Conservation (phyloP, 306 rosid species). For the Dicorynia guianensis region DNA sequence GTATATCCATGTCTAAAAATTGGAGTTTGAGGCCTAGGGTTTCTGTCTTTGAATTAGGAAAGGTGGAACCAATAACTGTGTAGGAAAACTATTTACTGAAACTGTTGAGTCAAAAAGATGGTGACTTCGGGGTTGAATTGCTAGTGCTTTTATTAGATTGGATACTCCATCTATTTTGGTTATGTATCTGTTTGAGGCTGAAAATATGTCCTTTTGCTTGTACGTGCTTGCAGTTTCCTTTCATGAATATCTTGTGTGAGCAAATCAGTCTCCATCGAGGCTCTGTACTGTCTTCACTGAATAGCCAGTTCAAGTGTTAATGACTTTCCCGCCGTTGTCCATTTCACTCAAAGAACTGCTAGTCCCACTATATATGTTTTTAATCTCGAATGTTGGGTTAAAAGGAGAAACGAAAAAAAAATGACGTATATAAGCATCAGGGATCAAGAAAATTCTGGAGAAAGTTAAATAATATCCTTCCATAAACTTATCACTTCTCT, state of each 20-base stretch:
- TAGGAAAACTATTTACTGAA: not conserved
- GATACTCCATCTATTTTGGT: not conserved
- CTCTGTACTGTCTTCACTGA: not conserved
- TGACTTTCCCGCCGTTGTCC: too few relatives aligned
- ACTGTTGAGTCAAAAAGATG: not conserved
- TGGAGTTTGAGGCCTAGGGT: constrained; percentile 37
- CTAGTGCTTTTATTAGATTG: too few relatives aligned
- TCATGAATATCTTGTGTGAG: not conserved
- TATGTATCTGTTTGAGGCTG: not conserved
- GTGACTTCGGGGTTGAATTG: not conserved
- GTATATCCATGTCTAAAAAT: not conserved
- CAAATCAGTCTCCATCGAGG: not conserved
- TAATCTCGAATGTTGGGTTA: too few relatives aligned
- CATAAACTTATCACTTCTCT: not conserved
- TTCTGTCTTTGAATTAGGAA: not conserved
- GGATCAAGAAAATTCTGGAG: not conserved
- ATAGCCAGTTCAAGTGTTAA: not conserved
- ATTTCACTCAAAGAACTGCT: too few relatives aligned
- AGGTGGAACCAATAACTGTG: not conserved
- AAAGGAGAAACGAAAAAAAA: too few relatives aligned
- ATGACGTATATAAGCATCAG: not conserved
- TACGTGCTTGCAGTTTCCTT: not conserved
- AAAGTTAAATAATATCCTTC: not conserved
- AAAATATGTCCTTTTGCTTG: not conserved
- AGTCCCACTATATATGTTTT: too few relatives aligned